phyloP scores from a whole-genome alignment of 75 land plant genomes.

The Picea sitchensis region DNA sequence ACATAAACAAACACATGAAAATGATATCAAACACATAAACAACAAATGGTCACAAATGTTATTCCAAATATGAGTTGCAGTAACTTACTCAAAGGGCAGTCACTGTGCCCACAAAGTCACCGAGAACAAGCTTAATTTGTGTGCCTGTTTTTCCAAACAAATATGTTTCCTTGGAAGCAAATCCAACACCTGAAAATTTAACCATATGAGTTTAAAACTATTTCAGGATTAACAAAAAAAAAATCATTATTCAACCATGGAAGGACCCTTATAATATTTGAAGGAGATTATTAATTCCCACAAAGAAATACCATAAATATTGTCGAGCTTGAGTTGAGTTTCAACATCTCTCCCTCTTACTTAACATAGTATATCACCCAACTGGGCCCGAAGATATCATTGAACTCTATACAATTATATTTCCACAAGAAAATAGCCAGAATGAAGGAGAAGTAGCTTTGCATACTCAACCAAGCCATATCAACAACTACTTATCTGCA shows the following conservation, averaged over 20 bases:
- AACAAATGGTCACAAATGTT: too few species aligned
- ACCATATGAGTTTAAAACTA: not conserved
- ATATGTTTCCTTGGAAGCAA: constrained; percentile 56
- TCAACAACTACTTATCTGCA: too few species aligned
- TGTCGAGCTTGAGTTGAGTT: constrained; percentile 51
- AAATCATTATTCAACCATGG: not conserved
- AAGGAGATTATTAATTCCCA: not conserved
- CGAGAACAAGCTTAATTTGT: constrained; percentile 51
- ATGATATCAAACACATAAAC: too few species aligned
- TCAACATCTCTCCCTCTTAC: constrained; percentile 45
- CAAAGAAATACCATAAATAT: constrained; percentile 34
- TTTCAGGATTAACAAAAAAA: not conserved
- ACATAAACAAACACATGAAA: too few species aligned
- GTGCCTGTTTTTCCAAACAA: constrained; percentile 50
- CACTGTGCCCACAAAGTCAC: too few species aligned
- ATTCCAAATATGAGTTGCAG: too few species aligned
- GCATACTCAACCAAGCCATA: too few species aligned
- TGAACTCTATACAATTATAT: constrained; percentile 23
- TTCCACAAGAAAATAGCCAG: not conserved
- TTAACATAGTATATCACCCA: constrained; percentile 54
- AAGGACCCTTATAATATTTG: too few species aligned
- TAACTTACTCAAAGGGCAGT: too few species aligned
- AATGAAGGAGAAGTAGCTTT: too few species aligned
- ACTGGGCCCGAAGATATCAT: constrained; percentile 43
- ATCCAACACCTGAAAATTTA: constrained; percentile 50